Base-by-base conservation (phyloP, 768 basidiomycete species). In the Mycena polygramma region DNA sequence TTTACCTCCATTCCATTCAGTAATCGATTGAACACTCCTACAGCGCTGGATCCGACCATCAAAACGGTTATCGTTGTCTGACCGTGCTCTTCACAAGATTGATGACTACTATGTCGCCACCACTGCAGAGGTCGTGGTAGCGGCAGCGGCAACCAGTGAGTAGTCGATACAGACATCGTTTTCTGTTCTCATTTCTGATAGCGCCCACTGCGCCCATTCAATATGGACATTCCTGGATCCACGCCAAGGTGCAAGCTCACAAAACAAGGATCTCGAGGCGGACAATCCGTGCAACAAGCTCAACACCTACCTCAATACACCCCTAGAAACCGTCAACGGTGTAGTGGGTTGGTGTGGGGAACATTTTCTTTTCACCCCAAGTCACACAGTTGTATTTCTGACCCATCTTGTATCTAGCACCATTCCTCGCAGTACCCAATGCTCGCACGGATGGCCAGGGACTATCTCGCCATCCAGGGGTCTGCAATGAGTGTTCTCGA, bases 391-490 rank as follows among this genome's bases (percentile, higher is more conserved):
- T n/a, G n/a, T n/a, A 15, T 2, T 49, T 22, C 54, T 45, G 11
- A 80, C 76, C 46, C 63, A 48, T 76, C 78, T 13, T 13, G 39
- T 39, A 39, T 39, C 7, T 39, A 39, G 39, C 39, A 39, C 13
- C 39, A 39, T 65, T 24, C 61, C 17, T 26, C 57, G 2, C 71
- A 77, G 24, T 81, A 77, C 41, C 79, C 76, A 1, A 72, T 63
- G 2, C 70, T 80, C 13, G 58, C 75, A 9, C 49, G 68, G 13
- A 76, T 81, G 0, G 76, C 74, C 0, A 66, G 71, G 20, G 75
- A 79, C 57, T 78, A 76, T 52, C 74, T 78, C 37, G 75, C 79
- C 6, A 79, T 80, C 37, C 75, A 80, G 43, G 78, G 75, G 22
- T 79, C 77, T 36, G 69, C 79, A 39, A 39, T 7, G 39, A 39